Conservation (phyloP, 2,329 filamentous ascomycete genomes). For the Aureobasidium vineae region DNA sequence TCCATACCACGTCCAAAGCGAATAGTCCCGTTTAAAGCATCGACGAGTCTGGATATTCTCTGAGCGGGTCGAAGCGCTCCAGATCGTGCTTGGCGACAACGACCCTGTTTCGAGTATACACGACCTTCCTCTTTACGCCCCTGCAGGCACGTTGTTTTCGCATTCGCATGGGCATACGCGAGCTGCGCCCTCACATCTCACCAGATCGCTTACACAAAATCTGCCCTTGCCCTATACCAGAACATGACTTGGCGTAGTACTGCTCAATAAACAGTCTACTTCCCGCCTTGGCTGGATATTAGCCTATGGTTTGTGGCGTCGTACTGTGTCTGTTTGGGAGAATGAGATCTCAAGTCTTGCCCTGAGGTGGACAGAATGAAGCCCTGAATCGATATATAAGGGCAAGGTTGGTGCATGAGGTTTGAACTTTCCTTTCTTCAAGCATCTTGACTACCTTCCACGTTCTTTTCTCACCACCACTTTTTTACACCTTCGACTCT, state of each 20-base stretch:
- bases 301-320: conserved; percentile 18
- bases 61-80: conserved; percentile 5
- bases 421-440: neutral
- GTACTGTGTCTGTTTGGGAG: neutral
- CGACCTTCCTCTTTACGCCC: neutral
- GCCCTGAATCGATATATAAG: neutral
- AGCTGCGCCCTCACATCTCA: conserved; percentile 2
- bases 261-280: conserved; percentile 7
- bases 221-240: neutral
- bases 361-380: neutral
- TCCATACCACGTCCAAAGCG: neutral
- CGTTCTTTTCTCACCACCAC: conserved; percentile 5
- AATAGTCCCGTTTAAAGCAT: neutral
- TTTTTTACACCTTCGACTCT: conserved; percentile 2
- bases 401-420: neutral
- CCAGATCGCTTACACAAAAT: neutral
- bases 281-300: conserved; percentile 19
- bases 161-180: conserved; percentile 7
- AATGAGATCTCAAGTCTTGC: neutral
- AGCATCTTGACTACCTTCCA: conserved; percentile 12
- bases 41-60: neutral
- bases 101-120: conserved; percentile 22
- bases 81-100: conserved; percentile 17
- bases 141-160: conserved; percentile 16
- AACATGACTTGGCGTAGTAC: conserved; percentile 3